These are phyloP conservation scores for Leishmania mexicana DNA, from an alignment of 208 protist species.

Conservation along the genomic window DNA sequence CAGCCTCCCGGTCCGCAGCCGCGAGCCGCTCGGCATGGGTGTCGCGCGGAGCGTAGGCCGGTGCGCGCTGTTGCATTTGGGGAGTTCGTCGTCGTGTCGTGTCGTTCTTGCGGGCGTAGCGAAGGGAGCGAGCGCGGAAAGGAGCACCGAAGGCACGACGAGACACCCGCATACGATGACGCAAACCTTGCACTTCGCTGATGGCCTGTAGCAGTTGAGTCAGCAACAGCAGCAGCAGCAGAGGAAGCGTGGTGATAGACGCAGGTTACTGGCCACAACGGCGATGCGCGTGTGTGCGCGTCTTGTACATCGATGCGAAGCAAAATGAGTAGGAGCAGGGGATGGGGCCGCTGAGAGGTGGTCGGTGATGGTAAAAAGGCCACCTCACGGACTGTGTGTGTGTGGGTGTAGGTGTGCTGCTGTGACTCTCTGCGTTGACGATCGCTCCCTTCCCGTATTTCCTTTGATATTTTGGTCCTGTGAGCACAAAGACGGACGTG, in stretches of 20 bases:
- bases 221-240: neutral
- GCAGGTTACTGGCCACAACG: neutral
- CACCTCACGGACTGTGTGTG: too few species aligned
- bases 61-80: slow-evolving; percentile 13
- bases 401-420: too few species aligned
- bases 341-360: neutral
- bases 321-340: neutral
- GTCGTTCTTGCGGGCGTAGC: neutral
- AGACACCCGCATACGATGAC: neutral
- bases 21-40: slow-evolving; percentile 40
- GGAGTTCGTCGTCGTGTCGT: neutral
- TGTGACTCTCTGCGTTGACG: neutral
- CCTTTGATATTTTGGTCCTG: neutral
- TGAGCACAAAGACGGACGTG: too few species aligned
- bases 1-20: slow-evolving; percentile 15
- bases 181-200: neutral
- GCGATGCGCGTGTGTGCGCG: neutral
- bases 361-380: neutral
- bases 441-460: neutral
- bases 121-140: neutral
- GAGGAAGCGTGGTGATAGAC: neutral
- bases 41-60: slow-evolving; percentile 9
- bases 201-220: neutral
- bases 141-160: neutral
- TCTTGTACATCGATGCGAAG: neutral